Evolutionary conservation across 2,329 filamentous ascomycete species (phyloP), one percentile per base, ranked within the genome.

Genomic region (Mycogone perniciosa): DNA sequence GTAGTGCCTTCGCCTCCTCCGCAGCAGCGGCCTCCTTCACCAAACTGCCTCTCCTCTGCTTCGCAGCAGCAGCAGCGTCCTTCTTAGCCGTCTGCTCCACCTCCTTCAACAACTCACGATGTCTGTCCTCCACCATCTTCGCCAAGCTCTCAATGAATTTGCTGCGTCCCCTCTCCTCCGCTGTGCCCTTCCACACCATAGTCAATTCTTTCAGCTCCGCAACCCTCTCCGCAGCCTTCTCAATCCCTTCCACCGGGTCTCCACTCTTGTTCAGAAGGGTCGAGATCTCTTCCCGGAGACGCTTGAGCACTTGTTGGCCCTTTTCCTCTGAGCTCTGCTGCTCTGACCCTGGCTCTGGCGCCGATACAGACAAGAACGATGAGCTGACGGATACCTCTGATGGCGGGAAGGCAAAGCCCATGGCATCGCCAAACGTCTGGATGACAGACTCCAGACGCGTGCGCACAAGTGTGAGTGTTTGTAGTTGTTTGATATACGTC

Each of bases 341-440:
- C 6, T 76, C 58, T 70, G 66, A 77, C 13, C 83, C 84, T 0
- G 84, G 79, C 50, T 92, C 88, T 0, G 92, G 91, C 0, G 87
- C 89, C 0, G 91, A 95, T 9, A 96, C 89, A 5, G 89, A 95
- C 43, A 96, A 82, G 62, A 96, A 90, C 0, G 88, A 90, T 1
- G 89, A 92, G 42, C 85, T 81, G 51, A 95, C 81, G 0, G 88
- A 92, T 9, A 91, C 71, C 64, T 96, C 90, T 0, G 88, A 95
- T 0, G 92, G 91, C 1, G 92, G 89, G 45, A 96, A 82, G 1
- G 89, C 86, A 78, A 95, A 97, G 60, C 95, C 86, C 88, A 97
- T 96, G 31, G 93, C 92, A 60, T 95, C 86, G 38, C 91, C 92
- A 66, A 99, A 99, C 1, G 85, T 86, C 66, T 88, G 87, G 62